phyloP scores from a whole-genome alignment of 1,284 basidiomycete species.

The Marasmius oreades region DNA sequence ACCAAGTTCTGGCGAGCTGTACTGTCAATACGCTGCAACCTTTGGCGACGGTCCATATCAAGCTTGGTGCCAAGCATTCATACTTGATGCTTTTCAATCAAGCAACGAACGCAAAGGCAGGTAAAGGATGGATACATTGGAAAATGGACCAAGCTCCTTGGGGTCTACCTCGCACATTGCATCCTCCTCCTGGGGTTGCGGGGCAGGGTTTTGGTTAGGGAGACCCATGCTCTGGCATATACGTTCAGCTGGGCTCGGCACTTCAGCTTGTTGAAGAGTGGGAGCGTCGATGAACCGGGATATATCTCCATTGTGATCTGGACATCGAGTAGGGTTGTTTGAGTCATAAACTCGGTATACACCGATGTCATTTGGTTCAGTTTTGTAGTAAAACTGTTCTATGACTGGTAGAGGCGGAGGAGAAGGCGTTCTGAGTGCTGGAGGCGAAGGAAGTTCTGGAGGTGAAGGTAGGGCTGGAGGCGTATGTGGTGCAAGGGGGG shows the following conservation, averaged over 20 bases:
- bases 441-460: too few species aligned
- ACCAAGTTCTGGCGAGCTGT: too few species aligned
- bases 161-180: too few species aligned
- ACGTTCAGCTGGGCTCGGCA: neutral
- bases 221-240: too few species aligned
- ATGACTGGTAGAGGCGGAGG: neutral
- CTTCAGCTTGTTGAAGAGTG: neutral
- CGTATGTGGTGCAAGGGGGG: too few species aligned
- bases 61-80: constrained; percentile 17
- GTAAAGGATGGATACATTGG: neutral
- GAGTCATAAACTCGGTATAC: constrained; percentile 4
- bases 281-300: neutral
- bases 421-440: too few species aligned
- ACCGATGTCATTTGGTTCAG: constrained; percentile 1
- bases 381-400: neutral
- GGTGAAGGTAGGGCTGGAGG: too few species aligned
- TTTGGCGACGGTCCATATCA: constrained; percentile 13
- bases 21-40: constrained; percentile 8
- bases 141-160: too few species aligned
- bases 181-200: too few species aligned
- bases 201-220: too few species aligned
- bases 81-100: constrained; percentile 17
- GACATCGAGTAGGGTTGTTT: neutral
- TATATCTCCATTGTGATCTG: too few species aligned
- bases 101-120: too few species aligned